Evolutionary conservation across 169 alveolate genomes (phyloP), one percentile per base, ranked within the genome.

Genomic region (Plasmodium relictum): DNA sequence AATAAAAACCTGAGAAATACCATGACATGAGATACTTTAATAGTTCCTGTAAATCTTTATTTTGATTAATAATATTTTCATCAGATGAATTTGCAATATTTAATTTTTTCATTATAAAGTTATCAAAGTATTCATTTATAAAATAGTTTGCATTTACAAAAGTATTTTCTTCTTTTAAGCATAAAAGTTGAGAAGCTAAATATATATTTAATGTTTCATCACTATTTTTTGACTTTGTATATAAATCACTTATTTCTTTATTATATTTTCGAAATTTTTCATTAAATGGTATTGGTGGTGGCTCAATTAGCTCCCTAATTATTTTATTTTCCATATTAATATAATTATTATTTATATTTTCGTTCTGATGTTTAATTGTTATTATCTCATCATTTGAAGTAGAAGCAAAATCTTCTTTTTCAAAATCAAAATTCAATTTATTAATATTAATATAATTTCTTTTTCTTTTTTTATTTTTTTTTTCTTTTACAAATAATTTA

Each of bases 11-110:
- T 5, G 92, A 73, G 31, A 71, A 87, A 58, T 87, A 87, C 92
- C 92, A 87, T 14, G 92, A 87, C 92, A 87, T 87, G 37, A 87
- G 87, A 26, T 87, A 83, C 71, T 52, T 83, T 44, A 83, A 61
- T 18, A 83, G 73, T 59, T 83, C 83, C 24, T 68, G 80, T 41
- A 68, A 39, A 39, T 68, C 91, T 56, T 83, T 83, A 48, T 66
- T 56, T 45, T 76, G 41, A 10, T 76, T 31, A 37, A 42, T 59
- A 14, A 12, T 20, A 41, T 78, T 70, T 20, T 50, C 45, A 52
- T 41, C 26, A 12, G 73, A 37, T 18, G 78, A 26, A 68, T 68
- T 39, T 39, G 54, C 61, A 54, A 41, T 66, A 68, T 68, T 83
- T 68, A 83, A 83, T 83, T 83, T 83, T 18, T 42, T 56, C 71